Percentiles rank a stretch among this genome's conserved stretches.
phyloP scores from a whole-genome alignment of 495 filamentous ascomycete species.

The Neurospora sp. region DNA sequence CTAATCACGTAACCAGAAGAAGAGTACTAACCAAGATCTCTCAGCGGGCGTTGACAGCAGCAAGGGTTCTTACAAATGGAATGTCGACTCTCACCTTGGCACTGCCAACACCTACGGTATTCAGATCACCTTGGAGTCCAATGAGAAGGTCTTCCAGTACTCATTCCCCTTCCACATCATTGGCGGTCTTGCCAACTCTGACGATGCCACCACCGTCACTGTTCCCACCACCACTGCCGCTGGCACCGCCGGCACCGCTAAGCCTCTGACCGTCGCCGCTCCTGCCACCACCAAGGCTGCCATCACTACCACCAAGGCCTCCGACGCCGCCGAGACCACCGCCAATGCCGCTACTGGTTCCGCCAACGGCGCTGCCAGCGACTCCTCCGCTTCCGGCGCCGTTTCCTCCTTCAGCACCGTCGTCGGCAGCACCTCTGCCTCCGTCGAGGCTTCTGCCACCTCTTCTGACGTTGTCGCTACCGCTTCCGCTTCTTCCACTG shows the following conservation, averaged over 20 bases:
- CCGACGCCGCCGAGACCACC: not conserved
- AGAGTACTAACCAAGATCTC: not conserved
- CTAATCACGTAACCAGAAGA: not conserved
- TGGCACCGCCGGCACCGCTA: not conserved
- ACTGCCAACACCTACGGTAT: conserved; percentile 32
- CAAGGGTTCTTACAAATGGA: conserved; percentile 26
- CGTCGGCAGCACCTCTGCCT: conserved; percentile 1
- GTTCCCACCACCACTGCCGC: not conserved
- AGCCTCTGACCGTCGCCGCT: not conserved
- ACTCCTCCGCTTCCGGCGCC: conserved; percentile 6
- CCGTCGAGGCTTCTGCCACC: conserved; percentile 8
- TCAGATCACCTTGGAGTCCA: conserved; percentile 26
- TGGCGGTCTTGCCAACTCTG: conserved; percentile 8
- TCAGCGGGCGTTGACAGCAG: conserved; percentile 22
- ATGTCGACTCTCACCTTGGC: conserved; percentile 28
- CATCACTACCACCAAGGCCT: not conserved
- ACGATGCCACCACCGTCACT: conserved; percentile 4
- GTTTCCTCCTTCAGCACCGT: conserved; percentile 1
- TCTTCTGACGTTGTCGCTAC: not conserved
- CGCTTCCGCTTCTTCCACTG: conserved; percentile 5
- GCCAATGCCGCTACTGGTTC: not conserved
- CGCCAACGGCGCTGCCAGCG: not conserved
- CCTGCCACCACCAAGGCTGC: not conserved
- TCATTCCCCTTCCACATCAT: conserved; percentile 39
- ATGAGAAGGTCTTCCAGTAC: conserved; percentile 37